Evolutionary conservation across 169 alveolate genomes (phyloP), one percentile per base, ranked within the genome.

Genomic region (Plasmodium gallinaceum): DNA sequence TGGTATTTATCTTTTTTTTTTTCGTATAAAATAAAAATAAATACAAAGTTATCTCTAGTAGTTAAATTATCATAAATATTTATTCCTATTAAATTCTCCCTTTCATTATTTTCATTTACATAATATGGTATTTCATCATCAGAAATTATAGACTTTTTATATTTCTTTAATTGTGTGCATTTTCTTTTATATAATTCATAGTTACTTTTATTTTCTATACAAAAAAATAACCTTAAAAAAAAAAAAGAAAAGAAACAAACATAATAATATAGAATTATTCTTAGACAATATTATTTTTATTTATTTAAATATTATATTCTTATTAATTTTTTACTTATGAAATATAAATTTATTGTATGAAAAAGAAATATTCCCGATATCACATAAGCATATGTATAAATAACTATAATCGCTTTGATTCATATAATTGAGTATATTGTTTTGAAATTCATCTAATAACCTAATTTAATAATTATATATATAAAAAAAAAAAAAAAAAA

Each of bases 131-230:
- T 20, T 6, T 78, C 89, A 14, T 39, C 76, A 14, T 24, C 16
- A 22, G 51, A 48, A 39, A 54, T 14, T 0, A 14, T 7, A 3
- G 42, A 9, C 60, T 78, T 78, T 68, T 37, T 64, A 18, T 78
- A 48, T 45, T 46, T 78, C 26, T 64, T 78, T 42, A 78, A 32
- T 26, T 78, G 78, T 12, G 45, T 7, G 14, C 42, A 26, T 42
- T 78, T 78, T 42, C 51, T 78, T 54, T 64, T 78, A 32, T 78
- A 78, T 8, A 78, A 45, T 16, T 78, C 89, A 18, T 78, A 78
- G 32, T 46, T 68, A 66, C 89, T 78, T 65, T 78, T 78, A 46
- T 78, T 78, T 78, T 78, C 89, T 14, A 78, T 60, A 22, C 89
- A 78, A n/a, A 78, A 69, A 32, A 78, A 78, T 20, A 78, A 66